Evolutionary conservation across 306 rosid species (phyloP), one percentile per base, ranked within the genome.

Genomic region (Sesbania bispinosa): DNA sequence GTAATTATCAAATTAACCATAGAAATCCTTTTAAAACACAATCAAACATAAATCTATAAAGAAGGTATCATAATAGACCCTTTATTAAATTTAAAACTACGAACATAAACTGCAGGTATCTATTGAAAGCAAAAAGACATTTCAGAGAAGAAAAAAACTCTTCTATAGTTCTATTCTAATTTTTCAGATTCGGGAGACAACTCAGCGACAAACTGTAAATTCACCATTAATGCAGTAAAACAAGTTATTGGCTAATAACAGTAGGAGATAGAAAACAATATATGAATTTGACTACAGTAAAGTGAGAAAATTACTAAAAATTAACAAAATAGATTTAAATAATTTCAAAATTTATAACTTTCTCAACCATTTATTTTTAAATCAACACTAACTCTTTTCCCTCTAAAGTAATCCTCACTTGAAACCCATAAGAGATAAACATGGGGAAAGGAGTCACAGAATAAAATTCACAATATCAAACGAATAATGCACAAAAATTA

Each of bases 401-500:
- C 24, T 47, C 24, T 16, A 47, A 47, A 47, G 2, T 60, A 62
- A 38, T 38, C 29, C 57, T 50, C 57, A 50, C 30, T 20, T 20
- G 29, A 50, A 50, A 50, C 68, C 62, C 41, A 33, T 27, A 39
- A 42, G 67, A 43, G 53, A 23, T n/a, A 46, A 23, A 58, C 38
- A 13, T 32, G 51, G 4, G 10, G 2, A 55, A 10, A 10, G 58
- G 48, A 15, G 43, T 39, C 67, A 67, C 50, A 63, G n/a, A 72
- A 53, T 13, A 74, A 45, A 47, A 42, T 19, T 74, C 58, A 75
- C 45, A 71, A 77, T 68, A 69, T 70, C 60, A 48, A 41, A 57
- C 60, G 69, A 16, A 68, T 74, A 73, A 71, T 71, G 79, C 76
- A 76, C 87, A 76, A 59, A 29, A 46, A 71, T 46, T 32, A 46